Evolutionary conservation across 2,329 filamentous ascomycete species (phyloP).

Genomic region (Decorospora gaudefroyi): DNA sequence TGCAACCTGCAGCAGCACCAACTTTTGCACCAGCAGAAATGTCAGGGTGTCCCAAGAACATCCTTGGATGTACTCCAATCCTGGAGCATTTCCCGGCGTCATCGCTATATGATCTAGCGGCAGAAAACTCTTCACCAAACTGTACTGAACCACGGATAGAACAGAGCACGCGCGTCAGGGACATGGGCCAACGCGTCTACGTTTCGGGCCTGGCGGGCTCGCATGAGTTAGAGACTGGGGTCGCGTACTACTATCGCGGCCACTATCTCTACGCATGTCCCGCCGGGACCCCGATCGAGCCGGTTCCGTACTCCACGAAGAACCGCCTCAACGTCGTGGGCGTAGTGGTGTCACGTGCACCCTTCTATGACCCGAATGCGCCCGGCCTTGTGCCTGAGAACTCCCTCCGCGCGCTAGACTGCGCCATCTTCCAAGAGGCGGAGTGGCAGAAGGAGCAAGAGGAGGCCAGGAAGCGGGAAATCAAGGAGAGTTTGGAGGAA

Average conservation of each 20-base stretch:
- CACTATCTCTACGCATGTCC: slow-evolving; percentile 34
- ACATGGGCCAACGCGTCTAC: slow-evolving; percentile 24
- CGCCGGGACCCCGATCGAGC: slow-evolving; percentile 25
- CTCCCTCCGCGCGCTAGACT: slow-evolving; percentile 19
- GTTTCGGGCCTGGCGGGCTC: slow-evolving; percentile 31
- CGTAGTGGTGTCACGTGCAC: slow-evolving; percentile 10
- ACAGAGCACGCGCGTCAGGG: slow-evolving; percentile 11
- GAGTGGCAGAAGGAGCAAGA: slow-evolving; percentile 11
- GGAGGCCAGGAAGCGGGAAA: slow-evolving; percentile 3
- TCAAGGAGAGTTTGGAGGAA: neutral
- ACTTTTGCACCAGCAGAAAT: too few relatives aligned
- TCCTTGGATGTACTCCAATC: too few relatives aligned
- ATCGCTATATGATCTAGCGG: neutral
- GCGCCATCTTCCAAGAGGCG: slow-evolving; percentile 9
- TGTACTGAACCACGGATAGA: slow-evolving; percentile 5
- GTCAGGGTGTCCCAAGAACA: too few relatives aligned
- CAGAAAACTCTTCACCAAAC: neutral
- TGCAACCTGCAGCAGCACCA: too few relatives aligned
- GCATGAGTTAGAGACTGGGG: slow-evolving; percentile 27
- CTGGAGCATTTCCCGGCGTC: too few relatives aligned
- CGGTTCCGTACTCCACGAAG: slow-evolving; percentile 25
- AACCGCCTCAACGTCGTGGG: slow-evolving; percentile 25
- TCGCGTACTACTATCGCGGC: slow-evolving; percentile 41
- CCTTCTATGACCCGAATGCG: slow-evolving; percentile 9
- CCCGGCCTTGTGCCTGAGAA: slow-evolving; percentile 11